Evolutionary conservation across 768 basidiomycete species (phyloP).

Genomic region (Auricularia cornea): DNA sequence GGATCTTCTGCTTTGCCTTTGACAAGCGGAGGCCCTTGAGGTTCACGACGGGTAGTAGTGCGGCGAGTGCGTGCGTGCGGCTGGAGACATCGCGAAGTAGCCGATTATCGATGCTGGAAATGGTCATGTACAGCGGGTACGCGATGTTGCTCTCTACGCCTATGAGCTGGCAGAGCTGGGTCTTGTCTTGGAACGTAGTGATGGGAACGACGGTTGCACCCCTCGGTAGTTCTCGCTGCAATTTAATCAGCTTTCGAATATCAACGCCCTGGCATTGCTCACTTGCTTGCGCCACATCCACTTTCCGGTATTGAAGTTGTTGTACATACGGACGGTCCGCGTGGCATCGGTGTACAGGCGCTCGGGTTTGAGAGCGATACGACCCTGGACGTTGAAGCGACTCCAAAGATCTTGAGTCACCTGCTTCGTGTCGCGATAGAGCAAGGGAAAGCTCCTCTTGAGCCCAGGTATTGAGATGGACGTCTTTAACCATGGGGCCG

Average conservation of each 20-base stretch:
- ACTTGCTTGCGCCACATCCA: background rate
- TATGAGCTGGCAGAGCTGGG: background rate
- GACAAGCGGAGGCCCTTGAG: background rate
- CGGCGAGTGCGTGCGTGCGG: background rate
- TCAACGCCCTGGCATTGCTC: no score
- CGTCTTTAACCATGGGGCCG: background rate
- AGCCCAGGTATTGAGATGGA: background rate
- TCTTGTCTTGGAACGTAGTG: background rate
- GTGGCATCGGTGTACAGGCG: background rate
- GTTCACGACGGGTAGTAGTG: background rate
- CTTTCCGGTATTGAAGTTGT: background rate
- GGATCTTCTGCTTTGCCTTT: background rate
- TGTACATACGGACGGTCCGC: background rate
- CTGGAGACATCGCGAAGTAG: background rate
- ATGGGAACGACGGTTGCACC: background rate
- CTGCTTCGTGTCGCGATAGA: background rate
- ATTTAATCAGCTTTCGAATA: no score
- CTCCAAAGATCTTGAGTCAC: background rate
- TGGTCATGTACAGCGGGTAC: background rate
- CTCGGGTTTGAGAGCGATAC: background rate
- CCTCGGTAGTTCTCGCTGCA: background rate
- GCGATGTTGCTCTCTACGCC: background rate
- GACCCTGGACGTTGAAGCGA: background rate
- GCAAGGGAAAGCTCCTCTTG: background rate
- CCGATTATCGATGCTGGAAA: background rate